Evolutionary conservation across 192 early-diverging fungal genomes (phyloP), one percentile per base, ranked within the genome.

Genomic region (Tieghemiomyces parasiticus): DNA sequence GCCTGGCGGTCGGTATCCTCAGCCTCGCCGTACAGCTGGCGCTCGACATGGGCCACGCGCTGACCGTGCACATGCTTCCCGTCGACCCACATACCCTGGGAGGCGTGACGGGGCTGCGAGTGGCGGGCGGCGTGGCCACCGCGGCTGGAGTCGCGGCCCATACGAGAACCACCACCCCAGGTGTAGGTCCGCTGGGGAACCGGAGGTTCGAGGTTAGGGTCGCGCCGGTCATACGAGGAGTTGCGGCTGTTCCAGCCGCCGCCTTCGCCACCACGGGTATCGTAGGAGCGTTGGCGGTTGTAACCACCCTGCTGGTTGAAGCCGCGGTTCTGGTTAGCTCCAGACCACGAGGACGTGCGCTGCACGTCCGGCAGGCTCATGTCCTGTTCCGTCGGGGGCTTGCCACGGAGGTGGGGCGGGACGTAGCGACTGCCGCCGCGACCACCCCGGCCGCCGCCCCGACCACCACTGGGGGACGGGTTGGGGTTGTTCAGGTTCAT

Each of bases 21-120:
- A 35, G 76, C 60, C 48, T 68, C 60, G 30, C 83, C 82, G 63
- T 79, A 95, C 31, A 97, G 78, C 65, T 90, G 85, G 22, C 67
- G 54, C 71, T 97, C 95, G 30, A 88, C 62, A 50, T 85, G 80
- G 60, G 80, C 77, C 75, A 92, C 88, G 61, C 80, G 78, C 65
- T 81, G 72, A 25, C 84, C 84, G 53, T 88, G 77, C 63, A 87
- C 78, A 63, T 89, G 87, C 70, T 80, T 83, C 68, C 86, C 90
- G 59, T 88, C 83, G 60, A 80, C 84, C 81, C 78, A 86, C 63
- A 77, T 70, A 42, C 83, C 83, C 47, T 70, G 67, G 35, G 62
- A 56, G 45, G 71, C 66, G 14, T 29, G 10, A 14, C 54, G 54
- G 20, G 31, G 31, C 13, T n/a, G 6, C 16, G 77, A 74, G 46